A percentile compares a stretch with the other conserved stretches of the same genome.
Evolutionary conservation across 176 grass and related monocot genomes (phyloP).

Genomic region (Urochloa ruziziensis): DNA sequence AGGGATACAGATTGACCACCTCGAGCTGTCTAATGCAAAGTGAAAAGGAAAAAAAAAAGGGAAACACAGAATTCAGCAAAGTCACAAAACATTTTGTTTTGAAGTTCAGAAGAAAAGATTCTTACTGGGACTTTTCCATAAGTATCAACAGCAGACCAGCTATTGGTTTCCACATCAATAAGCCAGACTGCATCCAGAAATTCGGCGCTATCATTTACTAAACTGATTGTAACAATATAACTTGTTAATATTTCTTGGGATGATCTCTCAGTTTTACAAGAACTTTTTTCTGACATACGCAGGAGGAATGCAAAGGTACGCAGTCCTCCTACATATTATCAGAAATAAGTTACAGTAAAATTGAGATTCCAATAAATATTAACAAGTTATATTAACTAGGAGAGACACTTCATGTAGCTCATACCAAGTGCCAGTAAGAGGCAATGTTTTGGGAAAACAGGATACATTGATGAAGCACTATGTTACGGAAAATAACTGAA

Average conservation of each 20-base stretch:
- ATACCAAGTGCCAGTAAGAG: not conserved
- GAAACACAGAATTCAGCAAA: too few relatives aligned
- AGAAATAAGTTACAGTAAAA: not conserved
- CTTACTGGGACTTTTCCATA: slow-evolving; percentile 87
- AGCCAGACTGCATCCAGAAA: slow-evolving; percentile 76
- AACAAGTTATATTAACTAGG: not conserved
- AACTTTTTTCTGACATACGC: too few relatives aligned
- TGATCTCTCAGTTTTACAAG: too few relatives aligned
- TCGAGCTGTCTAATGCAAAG: slow-evolving; percentile 65
- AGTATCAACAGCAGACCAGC: slow-evolving; percentile 64
- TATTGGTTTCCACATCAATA: slow-evolving; percentile 70
- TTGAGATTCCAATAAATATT: not conserved
- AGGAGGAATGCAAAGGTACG: too few relatives aligned
- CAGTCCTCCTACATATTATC: too few relatives aligned
- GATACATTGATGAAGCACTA: not conserved
- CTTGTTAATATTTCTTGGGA: too few relatives aligned
- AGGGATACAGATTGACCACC: slow-evolving; percentile 76
- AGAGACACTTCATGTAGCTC: not conserved
- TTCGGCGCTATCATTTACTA: slow-evolving; percentile 6
- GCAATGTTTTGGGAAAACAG: not conserved
- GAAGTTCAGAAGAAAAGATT: slow-evolving; percentile 14
- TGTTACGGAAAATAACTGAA: not conserved
- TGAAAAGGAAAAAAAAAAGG: not conserved
- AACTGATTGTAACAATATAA: not conserved
- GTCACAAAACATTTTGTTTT: slow-evolving; percentile 4